Base-by-base conservation (phyloP, 176 grass and related monocot species). In the Neostapfia colusana region DNA sequence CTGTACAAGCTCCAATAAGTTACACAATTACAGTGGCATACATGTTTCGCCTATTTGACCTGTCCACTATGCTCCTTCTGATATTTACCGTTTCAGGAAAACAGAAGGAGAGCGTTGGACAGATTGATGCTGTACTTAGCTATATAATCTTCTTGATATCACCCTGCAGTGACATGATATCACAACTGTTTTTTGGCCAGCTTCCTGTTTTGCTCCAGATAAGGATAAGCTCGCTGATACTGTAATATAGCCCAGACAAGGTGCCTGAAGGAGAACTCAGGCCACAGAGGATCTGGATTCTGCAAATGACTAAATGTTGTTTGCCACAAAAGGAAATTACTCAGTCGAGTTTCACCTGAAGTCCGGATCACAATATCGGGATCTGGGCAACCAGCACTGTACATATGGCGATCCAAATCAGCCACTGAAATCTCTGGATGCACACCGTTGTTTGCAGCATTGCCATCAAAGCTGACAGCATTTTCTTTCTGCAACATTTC, bases 271-370 rank as follows among this genome's bases (percentile, higher is more conserved):
- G 88, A 89, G 56, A 91, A 88, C 20, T 97, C 90, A 0, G 94
- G 94, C 94, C 94, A 93, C 21, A 91, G 67, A 38, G 75, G 56
- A 5, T 65, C 38, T 5, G 94, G 91, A 50, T 82, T 93, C 77
- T 93, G 90, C 74, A 93, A 48, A 76, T 93, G 94, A 13, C 78
- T 89, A 28, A 87, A 91, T 6, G 82, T 83, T 0, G 81, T 83
- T 81, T 97, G 94, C 91, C 91, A 93, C 1, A 97, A 79, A 39
- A 97, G 88, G 44, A 97, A 97, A 67, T 97, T 97, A 76, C 94
- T 97, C 49, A 97, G 62, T 3, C 91, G 84, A 42, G 82, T 89
- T 75, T 97, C 94, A 0, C 94, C 91, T 6, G 91, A 93, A 41
- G 94, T 93, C 16, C 94, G 81, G 50, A 97, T 84, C 55, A 93